Conservation (phyloP, 192 early-diverging fungal species). For the Backusella parvicylindrica region DNA sequence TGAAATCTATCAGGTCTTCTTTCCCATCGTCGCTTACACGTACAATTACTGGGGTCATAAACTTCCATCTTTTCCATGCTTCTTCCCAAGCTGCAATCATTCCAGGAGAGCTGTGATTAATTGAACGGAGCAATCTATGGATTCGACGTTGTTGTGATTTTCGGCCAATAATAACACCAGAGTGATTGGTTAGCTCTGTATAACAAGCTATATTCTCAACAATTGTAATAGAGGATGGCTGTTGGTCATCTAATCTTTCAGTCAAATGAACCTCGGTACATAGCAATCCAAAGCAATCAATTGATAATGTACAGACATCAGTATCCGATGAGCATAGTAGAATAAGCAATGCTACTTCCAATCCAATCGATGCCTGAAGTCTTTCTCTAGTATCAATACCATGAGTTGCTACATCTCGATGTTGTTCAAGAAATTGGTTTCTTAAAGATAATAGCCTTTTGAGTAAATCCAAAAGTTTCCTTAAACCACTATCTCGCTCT, state of each 20-base stretch:
- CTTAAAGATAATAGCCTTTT: constrained; percentile 59
- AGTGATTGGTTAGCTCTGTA: constrained; percentile 50
- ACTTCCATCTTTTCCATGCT: constrained; percentile 72
- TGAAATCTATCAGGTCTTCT: constrained; percentile 4
- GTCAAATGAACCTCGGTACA: constrained; percentile 70
- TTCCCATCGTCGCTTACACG: constrained; percentile 23
- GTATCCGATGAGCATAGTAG: constrained; percentile 68
- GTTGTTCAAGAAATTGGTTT: constrained; percentile 46
- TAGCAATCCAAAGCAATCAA: constrained; percentile 62
- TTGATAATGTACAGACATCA: constrained; percentile 53
- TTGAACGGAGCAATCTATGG: constrained; percentile 57
- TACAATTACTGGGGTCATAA: constrained; percentile 35
- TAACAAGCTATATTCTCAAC: constrained; percentile 67
- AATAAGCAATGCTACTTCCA: constrained; percentile 73
- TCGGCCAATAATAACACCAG: constrained; percentile 49
- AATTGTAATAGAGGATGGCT: constrained; percentile 46
- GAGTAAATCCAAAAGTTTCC: constrained; percentile 62
- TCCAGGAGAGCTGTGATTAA: constrained; percentile 61
- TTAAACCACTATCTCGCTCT: constrained; percentile 57
- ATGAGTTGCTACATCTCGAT: constrained; percentile 43
- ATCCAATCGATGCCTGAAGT: constrained; percentile 60
- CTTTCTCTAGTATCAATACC: constrained; percentile 61
- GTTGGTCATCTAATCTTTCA: constrained; percentile 45
- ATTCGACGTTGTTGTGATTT: constrained; percentile 73
- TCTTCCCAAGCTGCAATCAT: constrained; percentile 82